Evolutionary conservation across 2,329 filamentous ascomycete species (phyloP).

Genomic region (Exophiala bonariae): DNA sequence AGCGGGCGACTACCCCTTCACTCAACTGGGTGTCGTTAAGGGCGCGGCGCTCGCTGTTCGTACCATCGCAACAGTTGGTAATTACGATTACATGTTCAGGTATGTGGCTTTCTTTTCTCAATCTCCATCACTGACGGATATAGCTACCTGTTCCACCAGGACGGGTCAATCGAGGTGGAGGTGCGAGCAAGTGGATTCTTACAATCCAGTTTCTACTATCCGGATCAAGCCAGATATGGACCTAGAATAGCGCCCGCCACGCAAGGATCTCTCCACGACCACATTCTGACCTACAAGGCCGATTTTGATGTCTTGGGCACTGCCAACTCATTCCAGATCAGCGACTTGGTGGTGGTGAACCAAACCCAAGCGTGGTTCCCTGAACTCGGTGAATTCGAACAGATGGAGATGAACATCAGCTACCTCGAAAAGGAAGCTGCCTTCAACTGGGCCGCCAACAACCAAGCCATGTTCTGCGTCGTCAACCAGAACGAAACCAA

Average conservation of each 20-base stretch:
- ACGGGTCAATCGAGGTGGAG: slow-evolving; percentile 53
- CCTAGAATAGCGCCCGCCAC: slow-evolving; percentile 35
- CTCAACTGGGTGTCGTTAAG: slow-evolving; percentile 9
- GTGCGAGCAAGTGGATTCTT: slow-evolving; percentile 43
- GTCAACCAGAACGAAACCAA: slow-evolving; percentile 39
- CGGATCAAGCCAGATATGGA: slow-evolving; percentile 35
- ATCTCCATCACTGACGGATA: too few species aligned
- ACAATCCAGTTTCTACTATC: slow-evolving; percentile 28
- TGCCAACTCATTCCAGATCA: slow-evolving; percentile 39
- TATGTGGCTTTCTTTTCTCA: too few species aligned
- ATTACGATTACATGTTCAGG: slow-evolving; percentile 55
- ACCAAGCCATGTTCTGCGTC: slow-evolving; percentile 38
- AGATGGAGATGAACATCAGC: slow-evolving; percentile 45
- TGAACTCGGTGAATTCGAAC: slow-evolving; percentile 31
- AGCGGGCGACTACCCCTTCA: slow-evolving; percentile 9
- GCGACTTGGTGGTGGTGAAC: slow-evolving; percentile 37
- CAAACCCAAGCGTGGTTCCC: slow-evolving; percentile 28
- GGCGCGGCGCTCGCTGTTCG: slow-evolving; percentile 43
- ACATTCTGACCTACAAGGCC: slow-evolving; percentile 38
- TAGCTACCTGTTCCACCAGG: slow-evolving; percentile 49
- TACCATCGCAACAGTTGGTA: slow-evolving; percentile 52
- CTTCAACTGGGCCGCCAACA: slow-evolving; percentile 39
- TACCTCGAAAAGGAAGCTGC: slow-evolving; percentile 38
- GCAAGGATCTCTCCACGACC: slow-evolving; percentile 37
- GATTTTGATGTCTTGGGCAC: slow-evolving; percentile 38